Base-by-base conservation (phyloP, 176 grass and related monocot genomes). In the Saccharum officinarum region DNA sequence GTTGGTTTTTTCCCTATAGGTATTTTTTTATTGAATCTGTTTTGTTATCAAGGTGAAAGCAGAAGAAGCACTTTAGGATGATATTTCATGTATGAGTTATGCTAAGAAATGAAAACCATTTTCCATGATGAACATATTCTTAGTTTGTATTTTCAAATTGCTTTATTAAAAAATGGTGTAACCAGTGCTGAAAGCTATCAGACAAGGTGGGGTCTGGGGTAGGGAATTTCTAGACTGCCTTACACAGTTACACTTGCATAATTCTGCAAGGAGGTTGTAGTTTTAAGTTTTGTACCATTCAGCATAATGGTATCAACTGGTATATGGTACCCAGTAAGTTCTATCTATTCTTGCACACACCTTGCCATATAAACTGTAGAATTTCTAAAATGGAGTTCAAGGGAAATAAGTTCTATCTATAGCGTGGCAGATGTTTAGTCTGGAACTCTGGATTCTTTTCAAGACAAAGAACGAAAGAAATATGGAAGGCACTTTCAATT, bases 1-100 rank as follows among this genome's bases (percentile, higher is more conserved):
- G 96, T 98, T 80, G 10, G 86, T 87, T 33, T 72, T 82, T 57
- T 10, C 82, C 82, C 26, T 82, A 71, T 78, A 71, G 13, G 34
- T 52, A 63, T 25, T 86, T 71, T 79, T 64, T 18, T 42, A 34
- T 25, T 41, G 15, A 50, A 72, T 23, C 42, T 86, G 13, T 45
- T 33, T 71, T 60, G 10, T 65, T 62, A 64, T 71, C 31, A 77
- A 77, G 18, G 18, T 82, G 66, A 77, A 88, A 82, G 28, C 12
- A 82, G 25, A 85, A n/a, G 7, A 61, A 71, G 40, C 39, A 34
- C 31, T 70, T 89, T 54, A 50, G 38, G 80, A 68, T 67, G 33
- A 10, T 34, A 40, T 75, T 83, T 66, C 12, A 61, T 64, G 0
- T 73, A 79, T 10, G 13, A 6, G 18, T 37, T 79, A 16, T 80